phyloP scores from a whole-genome alignment of 805 yeast species.

The Naumovozyma dairenensis region DNA sequence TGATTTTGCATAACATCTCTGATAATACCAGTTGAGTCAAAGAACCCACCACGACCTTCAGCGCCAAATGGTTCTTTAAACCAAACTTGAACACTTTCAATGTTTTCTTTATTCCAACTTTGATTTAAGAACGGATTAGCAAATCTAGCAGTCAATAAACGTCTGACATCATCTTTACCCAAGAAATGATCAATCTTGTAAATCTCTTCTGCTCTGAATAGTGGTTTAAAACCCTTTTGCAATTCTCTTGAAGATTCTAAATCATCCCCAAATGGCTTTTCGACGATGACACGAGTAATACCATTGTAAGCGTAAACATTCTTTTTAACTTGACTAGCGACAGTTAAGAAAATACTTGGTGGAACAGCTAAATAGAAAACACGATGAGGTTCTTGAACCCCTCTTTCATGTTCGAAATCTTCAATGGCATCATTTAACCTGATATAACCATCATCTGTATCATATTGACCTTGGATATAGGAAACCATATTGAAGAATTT shows the following conservation, averaged over 20 bases:
- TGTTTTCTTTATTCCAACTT: slow-evolving; percentile 76
- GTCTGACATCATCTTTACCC: slow-evolving; percentile 96
- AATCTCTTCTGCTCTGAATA: slow-evolving; percentile 82
- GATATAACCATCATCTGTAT: slow-evolving; percentile 59
- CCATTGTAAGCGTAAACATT: slow-evolving; percentile 60
- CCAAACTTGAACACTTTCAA: slow-evolving; percentile 72
- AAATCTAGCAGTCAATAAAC: slow-evolving; percentile 76
- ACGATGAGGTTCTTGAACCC: slow-evolving; percentile 52
- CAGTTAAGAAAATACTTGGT: slow-evolving; percentile 78
- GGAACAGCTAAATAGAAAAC: slow-evolving; percentile 90
- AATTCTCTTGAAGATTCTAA: slow-evolving; percentile 64
- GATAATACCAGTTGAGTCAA: slow-evolving; percentile 86
- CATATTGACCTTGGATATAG: slow-evolving; percentile 74
- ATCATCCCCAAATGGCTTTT: slow-evolving; percentile 96
- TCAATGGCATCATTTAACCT: slow-evolving; percentile 45
- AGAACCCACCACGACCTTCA: slow-evolving; percentile 97
- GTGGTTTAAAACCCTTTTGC: slow-evolving; percentile 68
- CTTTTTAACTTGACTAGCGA: slow-evolving; percentile 61
- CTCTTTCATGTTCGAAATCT: slow-evolving; percentile 44
- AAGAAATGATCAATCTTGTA: slow-evolving; percentile 94
- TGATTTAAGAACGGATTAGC: slow-evolving; percentile 80
- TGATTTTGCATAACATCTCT: slow-evolving; percentile 98
- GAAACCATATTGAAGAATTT: slow-evolving; percentile 56
- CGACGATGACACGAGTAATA: slow-evolving; percentile 71
- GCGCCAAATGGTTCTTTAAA: slow-evolving; percentile 97